Percentiles rank a stretch among this genome's conserved stretches.
Evolutionary conservation across 805 yeast genomes (phyloP).

Genomic region (Hanseniaspora vineae): DNA sequence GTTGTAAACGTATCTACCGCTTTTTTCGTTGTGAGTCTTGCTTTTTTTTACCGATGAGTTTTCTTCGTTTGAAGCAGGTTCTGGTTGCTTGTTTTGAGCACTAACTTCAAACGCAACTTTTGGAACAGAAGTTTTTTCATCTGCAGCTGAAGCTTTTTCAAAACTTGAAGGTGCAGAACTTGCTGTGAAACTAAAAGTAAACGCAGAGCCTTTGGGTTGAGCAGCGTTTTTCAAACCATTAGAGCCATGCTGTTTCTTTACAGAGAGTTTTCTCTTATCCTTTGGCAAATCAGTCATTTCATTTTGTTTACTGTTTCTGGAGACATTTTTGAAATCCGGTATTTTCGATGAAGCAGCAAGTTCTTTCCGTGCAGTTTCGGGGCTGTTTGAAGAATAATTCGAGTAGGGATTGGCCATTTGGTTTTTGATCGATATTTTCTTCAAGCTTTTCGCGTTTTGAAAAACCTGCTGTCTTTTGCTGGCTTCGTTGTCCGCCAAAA

Average conservation of each 20-base stretch:
- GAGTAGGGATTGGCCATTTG: not conserved
- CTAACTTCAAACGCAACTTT: not conserved
- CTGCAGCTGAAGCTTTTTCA: not conserved
- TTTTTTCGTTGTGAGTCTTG: not conserved
- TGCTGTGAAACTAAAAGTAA: not conserved
- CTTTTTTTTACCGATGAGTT: not conserved
- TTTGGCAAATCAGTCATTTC: too few species aligned
- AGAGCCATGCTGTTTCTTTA: too few species aligned
- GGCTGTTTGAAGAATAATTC: not conserved
- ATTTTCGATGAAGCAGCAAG: too few species aligned
- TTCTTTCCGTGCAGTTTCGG: too few species aligned
- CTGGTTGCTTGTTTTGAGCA: too few species aligned
- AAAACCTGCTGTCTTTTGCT: too few species aligned
- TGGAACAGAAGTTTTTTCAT: not conserved
- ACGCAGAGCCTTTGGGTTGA: not conserved
- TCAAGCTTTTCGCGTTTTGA: too few species aligned
- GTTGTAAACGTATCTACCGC: not conserved
- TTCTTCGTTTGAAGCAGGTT: not conserved
- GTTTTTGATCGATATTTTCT: not conserved
- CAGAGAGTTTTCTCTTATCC: too few species aligned
- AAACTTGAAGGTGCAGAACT: not conserved
- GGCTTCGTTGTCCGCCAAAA: conserved; percentile 23
- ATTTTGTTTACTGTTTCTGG: too few species aligned
- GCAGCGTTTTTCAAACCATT: not conserved
- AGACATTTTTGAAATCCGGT: too few species aligned